Evolutionary conservation across 2,329 filamentous ascomycete genomes (phyloP), one percentile per base, ranked within the genome.

Genomic region (Trichoderma sp.): DNA sequence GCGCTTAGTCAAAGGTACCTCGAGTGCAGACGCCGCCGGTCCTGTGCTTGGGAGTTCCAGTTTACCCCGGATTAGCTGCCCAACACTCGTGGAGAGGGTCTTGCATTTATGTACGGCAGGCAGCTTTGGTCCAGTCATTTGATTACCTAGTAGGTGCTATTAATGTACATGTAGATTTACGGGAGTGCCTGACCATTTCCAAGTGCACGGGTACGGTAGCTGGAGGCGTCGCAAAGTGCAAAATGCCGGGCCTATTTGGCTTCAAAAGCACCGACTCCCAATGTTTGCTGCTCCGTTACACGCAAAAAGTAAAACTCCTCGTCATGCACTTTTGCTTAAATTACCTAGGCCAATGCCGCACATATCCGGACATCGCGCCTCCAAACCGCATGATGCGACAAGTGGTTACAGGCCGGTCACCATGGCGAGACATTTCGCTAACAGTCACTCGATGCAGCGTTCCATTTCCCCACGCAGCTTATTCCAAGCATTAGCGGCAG

Each of bases 41-140:
- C 22, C 17, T 58, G 54, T 53, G 29, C 34, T 65, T n/a, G n/a
- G n/a, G n/a, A 65, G 61, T 48, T 25, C 37, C 19, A 17, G 52
- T 48, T 54, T 65, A 57, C 63, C 63, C 63, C 63, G 8, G 63
- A 65, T 64, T 64, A 22, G 57, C 22, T 45, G 57, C 12, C 48
- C 34, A 32, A 17, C 48, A 53, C 19, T n/a, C n/a, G 6, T 53
- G 59, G 22, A 29, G 12, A 53, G 25, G 22, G 32, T 32, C 48
- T 63, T 27, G 34, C 12, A 52, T 22, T 45, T 19, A 45, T 45
- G 39, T 45, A 9, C 35, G 2, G 19, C 42, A 12, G 42, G 27
- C n/a, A 22, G 8, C 4, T 48, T 48, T 48, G 4, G 25, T 32
- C 25, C 50, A 19, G 9, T 25, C 4, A n/a, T 58, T 39, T 27